Evolutionary conservation across 441 rosid species (phyloP).

Genomic region (Raphanus hybrid): DNA sequence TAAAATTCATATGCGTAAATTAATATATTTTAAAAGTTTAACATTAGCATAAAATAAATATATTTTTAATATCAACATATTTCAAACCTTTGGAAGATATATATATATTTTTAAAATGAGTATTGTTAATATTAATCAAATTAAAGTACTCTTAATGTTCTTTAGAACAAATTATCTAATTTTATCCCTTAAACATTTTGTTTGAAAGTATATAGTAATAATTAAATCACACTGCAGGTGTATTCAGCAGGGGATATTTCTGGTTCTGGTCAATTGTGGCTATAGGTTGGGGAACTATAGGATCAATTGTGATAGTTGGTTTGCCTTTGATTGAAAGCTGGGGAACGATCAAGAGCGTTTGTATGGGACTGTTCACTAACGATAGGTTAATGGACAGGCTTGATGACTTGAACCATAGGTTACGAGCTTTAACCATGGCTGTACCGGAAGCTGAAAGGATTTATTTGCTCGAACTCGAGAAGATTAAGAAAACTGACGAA

Average conservation of each 20-base stretch:
- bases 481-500: constrained; percentile 51
- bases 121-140: neutral
- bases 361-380: constrained; percentile 76
- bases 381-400: constrained; percentile 69
- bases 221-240: constrained; percentile 3
- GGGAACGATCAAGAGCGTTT: constrained; percentile 66
- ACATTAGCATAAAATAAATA: neutral
- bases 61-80: neutral
- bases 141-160: neutral
- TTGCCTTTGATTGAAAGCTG: constrained; percentile 84
- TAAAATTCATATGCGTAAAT: too few species aligned
- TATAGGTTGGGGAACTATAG: constrained; percentile 86
- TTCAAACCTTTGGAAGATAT: neutral
- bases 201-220: neutral
- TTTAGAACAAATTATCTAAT: neutral
- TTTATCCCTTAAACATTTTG: neutral
- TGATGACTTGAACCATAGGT: constrained; percentile 62
- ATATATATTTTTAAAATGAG: neutral
- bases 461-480: constrained; percentile 65
- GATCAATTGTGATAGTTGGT: constrained; percentile 67
- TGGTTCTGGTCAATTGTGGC: constrained; percentile 89
- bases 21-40: constrained; percentile 5
- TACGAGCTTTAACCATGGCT: constrained; percentile 56
- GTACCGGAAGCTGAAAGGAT: constrained; percentile 70
- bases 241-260: constrained; percentile 75